These are phyloP conservation scores for Botryotinia calthae DNA, from an alignment of 2,329 filamentous ascomycete species.

Conservation along the genomic window DNA sequence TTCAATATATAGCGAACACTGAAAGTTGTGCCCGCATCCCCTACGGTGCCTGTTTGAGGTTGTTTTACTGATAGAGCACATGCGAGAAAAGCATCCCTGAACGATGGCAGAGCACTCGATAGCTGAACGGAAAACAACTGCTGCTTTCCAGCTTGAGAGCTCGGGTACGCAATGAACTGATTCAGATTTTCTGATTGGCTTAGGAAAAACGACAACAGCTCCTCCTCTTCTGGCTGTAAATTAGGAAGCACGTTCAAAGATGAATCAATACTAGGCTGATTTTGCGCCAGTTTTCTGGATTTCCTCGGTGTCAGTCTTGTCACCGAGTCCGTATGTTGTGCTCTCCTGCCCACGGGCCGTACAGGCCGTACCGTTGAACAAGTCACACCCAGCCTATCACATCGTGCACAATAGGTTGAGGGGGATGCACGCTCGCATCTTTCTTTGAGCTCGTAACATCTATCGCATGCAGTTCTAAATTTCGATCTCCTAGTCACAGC, in stretches of 20 bases:
- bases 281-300: background rate
- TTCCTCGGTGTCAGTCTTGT: background rate
- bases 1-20: constrained; percentile 27
- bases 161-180: constrained; percentile 10
- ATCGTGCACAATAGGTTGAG: background rate
- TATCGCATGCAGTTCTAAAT: background rate
- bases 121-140: background rate
- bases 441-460: constrained; percentile 2
- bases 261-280: too few relatives aligned
- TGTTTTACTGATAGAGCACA: constrained; percentile 32
- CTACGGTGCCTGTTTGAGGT: constrained; percentile 14
- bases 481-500: background rate
- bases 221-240: background rate
- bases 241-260: background rate
- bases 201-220: background rate
- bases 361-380: background rate
- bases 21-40: constrained; percentile 16
- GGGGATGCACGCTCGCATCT: background rate
- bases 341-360: background rate
- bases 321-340: background rate
- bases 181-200: background rate
- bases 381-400: background rate
- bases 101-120: constrained; percentile 1
- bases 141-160: background rate
- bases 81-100: constrained; percentile 36